Conservation (phyloP, 1,139 yeast species). For the Blastobotrys serpentis region DNA sequence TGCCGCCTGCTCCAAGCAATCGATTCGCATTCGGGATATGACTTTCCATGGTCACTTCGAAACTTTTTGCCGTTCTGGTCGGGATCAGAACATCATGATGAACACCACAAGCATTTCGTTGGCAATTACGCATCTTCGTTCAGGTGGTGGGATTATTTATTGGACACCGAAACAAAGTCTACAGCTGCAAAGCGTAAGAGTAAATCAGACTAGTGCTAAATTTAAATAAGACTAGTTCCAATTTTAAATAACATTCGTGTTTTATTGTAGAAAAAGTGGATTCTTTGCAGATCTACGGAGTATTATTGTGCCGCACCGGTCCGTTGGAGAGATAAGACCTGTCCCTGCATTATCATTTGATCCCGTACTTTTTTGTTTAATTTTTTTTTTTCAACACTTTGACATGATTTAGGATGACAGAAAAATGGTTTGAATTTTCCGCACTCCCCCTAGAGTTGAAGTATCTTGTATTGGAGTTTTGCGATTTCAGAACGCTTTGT, state of each 20-base stretch:
- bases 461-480: slow-evolving; percentile 21
- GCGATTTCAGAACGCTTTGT: slow-evolving; percentile 22
- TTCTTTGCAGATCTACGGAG: too few relatives aligned
- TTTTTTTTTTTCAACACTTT: too few relatives aligned
- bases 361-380: too few relatives aligned
- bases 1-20: slow-evolving; percentile 89
- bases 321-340: too few relatives aligned
- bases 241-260: too few relatives aligned
- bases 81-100: slow-evolving; percentile 97
- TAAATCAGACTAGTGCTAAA: slow-evolving; percentile 8
- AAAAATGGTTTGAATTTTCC: slow-evolving; percentile 1
- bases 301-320: too few relatives aligned
- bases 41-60: slow-evolving; percentile 93
- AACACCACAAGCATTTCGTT: slow-evolving; percentile 89
- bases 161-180: slow-evolving; percentile 58
- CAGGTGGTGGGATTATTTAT: slow-evolving; percentile 87
- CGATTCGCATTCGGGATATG: slow-evolving; percentile 96
- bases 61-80: slow-evolving; percentile 95
- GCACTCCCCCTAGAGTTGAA: slow-evolving; percentile 25
- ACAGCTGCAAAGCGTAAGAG: slow-evolving; percentile 10
- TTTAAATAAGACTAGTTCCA: background rate
- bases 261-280: too few relatives aligned
- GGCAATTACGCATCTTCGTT: slow-evolving; percentile 93
- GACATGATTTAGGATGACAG: too few relatives aligned
- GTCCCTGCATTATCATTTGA: too few relatives aligned